A percentile compares a stretch with the other conserved stretches of the same genome.
Conservation (phyloP, 176 grass and related monocot species). For the Oryza brachyantha region DNA sequence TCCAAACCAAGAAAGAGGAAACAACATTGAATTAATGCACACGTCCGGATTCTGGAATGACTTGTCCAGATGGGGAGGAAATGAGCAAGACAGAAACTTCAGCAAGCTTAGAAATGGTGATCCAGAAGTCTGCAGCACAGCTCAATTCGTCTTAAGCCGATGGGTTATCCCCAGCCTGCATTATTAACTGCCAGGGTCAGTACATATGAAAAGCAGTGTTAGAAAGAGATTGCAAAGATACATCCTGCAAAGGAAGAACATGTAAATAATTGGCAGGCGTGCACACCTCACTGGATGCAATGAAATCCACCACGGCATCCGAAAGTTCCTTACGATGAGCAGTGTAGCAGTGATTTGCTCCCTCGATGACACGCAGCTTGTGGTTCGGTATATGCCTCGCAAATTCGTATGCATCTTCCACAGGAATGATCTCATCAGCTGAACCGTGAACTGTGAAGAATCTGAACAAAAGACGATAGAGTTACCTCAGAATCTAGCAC, state of each 20-base stretch:
- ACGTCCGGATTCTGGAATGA: neutral
- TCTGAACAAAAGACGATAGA: slow-evolving; percentile 33
- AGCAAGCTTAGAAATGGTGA: neutral
- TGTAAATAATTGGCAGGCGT: neutral
- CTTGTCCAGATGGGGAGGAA: neutral
- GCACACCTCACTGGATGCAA: slow-evolving; percentile 42
- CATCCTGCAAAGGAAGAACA: neutral
- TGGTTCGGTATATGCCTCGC: slow-evolving; percentile 74
- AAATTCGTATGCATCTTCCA: slow-evolving; percentile 80
- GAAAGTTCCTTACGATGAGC: slow-evolving; percentile 60
- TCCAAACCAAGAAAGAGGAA: too few relatives aligned
- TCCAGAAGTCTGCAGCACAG: neutral
- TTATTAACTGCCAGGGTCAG: neutral
- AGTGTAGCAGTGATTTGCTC: slow-evolving; percentile 83
- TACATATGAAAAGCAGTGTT: neutral
- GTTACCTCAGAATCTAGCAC: neutral
- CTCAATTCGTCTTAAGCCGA: neutral
- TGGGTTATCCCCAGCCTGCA: slow-evolving; percentile 4
- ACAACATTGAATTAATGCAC: neutral
- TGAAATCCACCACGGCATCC: slow-evolving; percentile 48
- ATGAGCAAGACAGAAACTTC: neutral
- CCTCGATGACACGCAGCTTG: slow-evolving; percentile 67
- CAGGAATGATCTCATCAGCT: slow-evolving; percentile 67
- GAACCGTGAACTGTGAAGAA: slow-evolving; percentile 86
- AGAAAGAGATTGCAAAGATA: neutral